Percentiles rank a stretch among this genome's conserved stretches.
phyloP scores from a whole-genome alignment of 306 rosid genomes.

The Mucuna pruriens region DNA sequence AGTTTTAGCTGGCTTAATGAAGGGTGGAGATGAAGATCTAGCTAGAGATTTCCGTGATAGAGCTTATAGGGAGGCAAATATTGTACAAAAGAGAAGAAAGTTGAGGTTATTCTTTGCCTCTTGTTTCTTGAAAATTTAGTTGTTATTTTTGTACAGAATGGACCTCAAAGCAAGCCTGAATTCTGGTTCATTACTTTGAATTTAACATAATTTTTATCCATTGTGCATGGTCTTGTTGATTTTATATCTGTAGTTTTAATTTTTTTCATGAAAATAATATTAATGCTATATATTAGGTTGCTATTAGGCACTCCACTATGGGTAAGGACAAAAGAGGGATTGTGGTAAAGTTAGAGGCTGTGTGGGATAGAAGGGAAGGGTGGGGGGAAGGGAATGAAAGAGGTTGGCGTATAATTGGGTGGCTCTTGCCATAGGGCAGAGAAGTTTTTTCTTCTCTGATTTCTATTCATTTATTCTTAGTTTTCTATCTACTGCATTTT shows the following conservation, averaged over 20 bases:
- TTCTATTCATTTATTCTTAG: too few species aligned
- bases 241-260: conserved; percentile 2
- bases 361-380: too few species aligned
- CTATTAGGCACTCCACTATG: not conserved
- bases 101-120: conserved; percentile 57
- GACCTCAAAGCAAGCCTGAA: not conserved
- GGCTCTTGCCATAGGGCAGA: not conserved
- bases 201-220: not conserved
- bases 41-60: conserved; percentile 86
- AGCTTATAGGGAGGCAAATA: conserved; percentile 72
- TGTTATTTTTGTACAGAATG: conserved; percentile 18
- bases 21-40: conserved; percentile 94
- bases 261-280: conserved; percentile 21
- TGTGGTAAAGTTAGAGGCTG: not conserved
- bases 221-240: conserved; percentile 14
- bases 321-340: not conserved
- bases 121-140: conserved; percentile 19
- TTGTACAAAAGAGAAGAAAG: conserved; percentile 71
- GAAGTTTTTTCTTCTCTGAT: not conserved
- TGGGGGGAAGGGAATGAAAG: too few species aligned
- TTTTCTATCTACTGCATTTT: not conserved
- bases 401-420: not conserved
- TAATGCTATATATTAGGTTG: not conserved
- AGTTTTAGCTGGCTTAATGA: conserved; percentile 96
- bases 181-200: conserved; percentile 24